Conservation (phyloP, 345 rosid genomes). For the Populus deltoides region DNA sequence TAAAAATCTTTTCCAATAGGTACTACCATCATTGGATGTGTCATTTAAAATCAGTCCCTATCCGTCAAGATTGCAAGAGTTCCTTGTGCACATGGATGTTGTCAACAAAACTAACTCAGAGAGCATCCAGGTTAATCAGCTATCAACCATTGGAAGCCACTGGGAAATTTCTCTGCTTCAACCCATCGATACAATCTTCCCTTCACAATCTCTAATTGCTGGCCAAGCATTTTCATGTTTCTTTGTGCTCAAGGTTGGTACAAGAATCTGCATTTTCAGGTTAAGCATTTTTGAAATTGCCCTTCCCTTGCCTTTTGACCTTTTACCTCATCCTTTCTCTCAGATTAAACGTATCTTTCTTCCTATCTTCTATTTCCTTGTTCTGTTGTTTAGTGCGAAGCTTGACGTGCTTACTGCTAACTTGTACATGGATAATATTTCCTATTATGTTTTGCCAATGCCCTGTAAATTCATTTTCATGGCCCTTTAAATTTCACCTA, state of each 20-base stretch:
- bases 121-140: constrained; percentile 70
- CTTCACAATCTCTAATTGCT: constrained; percentile 59
- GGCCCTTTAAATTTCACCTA: not conserved
- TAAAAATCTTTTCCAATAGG: constrained; percentile 38
- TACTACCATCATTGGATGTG: constrained; percentile 74
- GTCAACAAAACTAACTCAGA: constrained; percentile 69
- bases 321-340: not conserved
- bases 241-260: constrained; percentile 75
- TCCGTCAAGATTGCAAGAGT: constrained; percentile 75
- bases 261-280: not conserved
- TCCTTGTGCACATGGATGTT: constrained; percentile 80
- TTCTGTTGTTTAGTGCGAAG: not conserved
- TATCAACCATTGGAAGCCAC: constrained; percentile 69
- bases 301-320: not conserved
- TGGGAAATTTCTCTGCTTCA: constrained; percentile 87
- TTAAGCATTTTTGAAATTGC: not conserved
- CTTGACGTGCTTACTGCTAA: not conserved
- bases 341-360: not conserved
- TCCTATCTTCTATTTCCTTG: not conserved
- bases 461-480: too few species aligned
- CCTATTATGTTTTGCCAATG: too few species aligned
- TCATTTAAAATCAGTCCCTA: constrained; percentile 73
- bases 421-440: not conserved
- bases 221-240: constrained; percentile 86
- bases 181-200: constrained; percentile 56